Evolutionary conservation across 768 basidiomycete genomes (phyloP), one percentile per base, ranked within the genome.

Genomic region (Macrolepiota dolichaula): DNA sequence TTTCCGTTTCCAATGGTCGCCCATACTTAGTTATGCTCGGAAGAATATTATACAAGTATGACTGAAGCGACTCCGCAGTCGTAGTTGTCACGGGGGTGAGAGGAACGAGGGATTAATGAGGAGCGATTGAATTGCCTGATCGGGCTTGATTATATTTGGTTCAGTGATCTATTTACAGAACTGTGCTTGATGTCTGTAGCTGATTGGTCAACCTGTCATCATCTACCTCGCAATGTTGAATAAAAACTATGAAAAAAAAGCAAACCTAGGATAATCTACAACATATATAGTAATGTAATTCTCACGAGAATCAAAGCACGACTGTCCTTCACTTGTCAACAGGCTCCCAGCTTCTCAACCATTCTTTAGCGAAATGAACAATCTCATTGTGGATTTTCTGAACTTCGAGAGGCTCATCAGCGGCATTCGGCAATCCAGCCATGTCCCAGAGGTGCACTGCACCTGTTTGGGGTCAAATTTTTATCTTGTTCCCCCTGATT

Each of bases 381-480:
- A 88, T 92, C 69, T 95, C 87, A 35, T 70, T 72, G 65, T 98
- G 96, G 25, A 98, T 89, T 67, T 84, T 82, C 62, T 79, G 79
- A 63, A 98, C 97, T 66, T 91, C 82, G 6, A 74, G 70, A 4
- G 96, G 96, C 68, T 96, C 95, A 24, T 81, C 74, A 0, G 69
- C 61, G 17, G 83, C 73, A 61, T 92, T 75, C 1, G 66, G 67
- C n/a, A 91, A 79, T 3, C 94, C 94, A 69, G 90, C 89, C 75
- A 96, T 81, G 59, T 85, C 83, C 63, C 80, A 88, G 66, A 87
- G 86, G 67, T 96, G 94, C 11, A 91, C 86, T 37, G 78, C 91
- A 57, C 78, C 89, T 89, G 62, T 6, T 51, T 3, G 46, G 37
- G 35, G 19, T 50, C 24, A 42, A 35, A 32, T 4, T 9, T 9